Evolutionary conservation across 192 early-diverging fungal genomes (phyloP).

Genomic region (Coemansia umbellata): DNA sequence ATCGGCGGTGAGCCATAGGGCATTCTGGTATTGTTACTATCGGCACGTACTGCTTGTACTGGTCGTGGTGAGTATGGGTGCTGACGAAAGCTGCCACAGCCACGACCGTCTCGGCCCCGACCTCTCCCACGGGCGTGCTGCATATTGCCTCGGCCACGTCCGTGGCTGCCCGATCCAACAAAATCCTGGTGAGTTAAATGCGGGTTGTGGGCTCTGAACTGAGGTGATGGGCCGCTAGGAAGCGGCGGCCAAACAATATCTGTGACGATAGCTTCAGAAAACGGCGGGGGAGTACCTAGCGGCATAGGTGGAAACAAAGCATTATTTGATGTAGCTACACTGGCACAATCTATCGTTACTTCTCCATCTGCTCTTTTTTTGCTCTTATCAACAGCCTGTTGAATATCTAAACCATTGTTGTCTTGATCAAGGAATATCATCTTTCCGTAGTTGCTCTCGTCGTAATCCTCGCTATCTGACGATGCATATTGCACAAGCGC

Average conservation of each 20-base stretch:
- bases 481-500: constrained; percentile 12
- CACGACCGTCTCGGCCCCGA: background rate
- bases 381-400: background rate
- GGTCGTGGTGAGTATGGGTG: constrained; percentile 8
- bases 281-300: constrained; percentile 36
- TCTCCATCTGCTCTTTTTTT: background rate
- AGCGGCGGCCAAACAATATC: constrained; percentile 37
- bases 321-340: background rate
- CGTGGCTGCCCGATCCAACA: no score
- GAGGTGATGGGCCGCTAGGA: constrained; percentile 43
- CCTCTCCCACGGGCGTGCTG: no score
- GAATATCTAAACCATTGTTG: background rate
- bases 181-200: no score
- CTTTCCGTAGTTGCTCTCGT: background rate
- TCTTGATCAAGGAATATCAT: background rate
- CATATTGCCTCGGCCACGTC: no score
- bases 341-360: no score
- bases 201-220: constrained; percentile 19
- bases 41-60: background rate
- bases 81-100: background rate
- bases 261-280: constrained; percentile 12
- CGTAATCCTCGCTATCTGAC: constrained; percentile 5
- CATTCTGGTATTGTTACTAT: no score
- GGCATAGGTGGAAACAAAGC: constrained; percentile 35
- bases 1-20: background rate